Evolutionary conservation across 805 yeast genomes (phyloP).

Genomic region (Lachancea mirantina): DNA sequence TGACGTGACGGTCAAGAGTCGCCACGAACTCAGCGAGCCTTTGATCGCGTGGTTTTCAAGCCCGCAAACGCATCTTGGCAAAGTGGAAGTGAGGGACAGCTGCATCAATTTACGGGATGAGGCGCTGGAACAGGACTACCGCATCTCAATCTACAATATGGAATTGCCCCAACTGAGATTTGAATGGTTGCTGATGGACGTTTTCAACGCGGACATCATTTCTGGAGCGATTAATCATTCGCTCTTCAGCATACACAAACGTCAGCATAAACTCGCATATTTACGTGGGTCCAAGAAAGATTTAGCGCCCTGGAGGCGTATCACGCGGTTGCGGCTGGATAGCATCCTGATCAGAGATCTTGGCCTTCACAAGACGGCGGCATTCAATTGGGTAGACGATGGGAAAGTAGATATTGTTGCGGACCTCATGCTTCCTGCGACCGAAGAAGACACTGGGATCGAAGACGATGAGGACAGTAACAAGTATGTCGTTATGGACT

Average conservation of each 20-base stretch:
- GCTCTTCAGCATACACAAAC: conserved; percentile 67
- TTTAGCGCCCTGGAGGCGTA: conserved; percentile 41
- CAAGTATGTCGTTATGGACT: conserved; percentile 60
- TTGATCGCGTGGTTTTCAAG: conserved; percentile 30
- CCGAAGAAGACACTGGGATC: conserved; percentile 30
- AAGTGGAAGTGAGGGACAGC: conserved; percentile 35
- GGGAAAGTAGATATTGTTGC: conserved; percentile 66
- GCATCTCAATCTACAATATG: conserved; percentile 56
- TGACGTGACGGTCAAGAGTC: conserved; percentile 40
- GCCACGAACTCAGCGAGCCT: conserved; percentile 40
- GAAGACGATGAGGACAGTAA: conserved; percentile 11
- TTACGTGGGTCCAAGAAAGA: conserved; percentile 34
- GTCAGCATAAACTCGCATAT: conserved; percentile 51
- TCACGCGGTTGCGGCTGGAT: conserved; percentile 40
- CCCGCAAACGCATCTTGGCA: conserved; percentile 36
- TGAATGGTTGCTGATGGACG: conserved; percentile 53
- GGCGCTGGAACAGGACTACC: conserved; percentile 19
- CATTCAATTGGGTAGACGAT: conserved; percentile 64
- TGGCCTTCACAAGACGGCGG: conserved; percentile 31
- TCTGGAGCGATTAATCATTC: conserved; percentile 72
- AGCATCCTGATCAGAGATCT: conserved; percentile 34
- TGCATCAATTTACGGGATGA: conserved; percentile 22
- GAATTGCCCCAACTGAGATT: conserved; percentile 56
- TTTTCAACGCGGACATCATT: conserved; percentile 61
- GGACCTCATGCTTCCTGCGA: conserved; percentile 63